Evolutionary conservation across 2,329 filamentous ascomycete species (phyloP).

Genomic region (Chlorencoelia australis): DNA sequence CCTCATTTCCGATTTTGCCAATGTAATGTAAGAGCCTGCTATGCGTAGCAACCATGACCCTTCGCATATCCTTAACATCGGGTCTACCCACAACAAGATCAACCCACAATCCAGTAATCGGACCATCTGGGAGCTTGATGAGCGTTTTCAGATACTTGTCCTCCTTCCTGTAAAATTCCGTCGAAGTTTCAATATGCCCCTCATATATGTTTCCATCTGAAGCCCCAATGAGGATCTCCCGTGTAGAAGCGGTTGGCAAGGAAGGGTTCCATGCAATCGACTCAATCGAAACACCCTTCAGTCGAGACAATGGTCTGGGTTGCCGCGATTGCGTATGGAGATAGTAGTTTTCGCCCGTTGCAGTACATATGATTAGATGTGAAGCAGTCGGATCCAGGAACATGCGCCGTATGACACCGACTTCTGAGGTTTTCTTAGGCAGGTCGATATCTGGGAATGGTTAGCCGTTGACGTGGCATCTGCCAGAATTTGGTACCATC

Average conservation of each 20-base stretch:
- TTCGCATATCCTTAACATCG: slow-evolving; percentile 55
- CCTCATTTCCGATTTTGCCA: slow-evolving; percentile 67
- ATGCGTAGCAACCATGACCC: slow-evolving; percentile 73
- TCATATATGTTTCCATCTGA: slow-evolving; percentile 95
- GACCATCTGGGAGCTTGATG: slow-evolving; percentile 71
- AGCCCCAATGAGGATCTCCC: slow-evolving; percentile 85
- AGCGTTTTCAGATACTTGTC: slow-evolving; percentile 84
- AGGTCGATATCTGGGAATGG: slow-evolving; percentile 76
- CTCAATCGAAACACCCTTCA: slow-evolving; percentile 83
- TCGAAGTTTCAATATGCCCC: slow-evolving; percentile 85
- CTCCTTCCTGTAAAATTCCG: slow-evolving; percentile 90
- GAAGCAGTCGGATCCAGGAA: slow-evolving; percentile 96
- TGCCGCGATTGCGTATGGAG: slow-evolving; percentile 90
- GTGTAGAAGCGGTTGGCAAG: slow-evolving; percentile 81
- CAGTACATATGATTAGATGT: slow-evolving; percentile 84
- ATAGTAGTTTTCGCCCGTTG: slow-evolving; percentile 93
- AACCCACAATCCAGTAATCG: slow-evolving; percentile 77
- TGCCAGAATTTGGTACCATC: slow-evolving; percentile 58
- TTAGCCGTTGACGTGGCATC: too few species aligned
- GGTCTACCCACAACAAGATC: slow-evolving; percentile 52
- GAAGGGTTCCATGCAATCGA: slow-evolving; percentile 92
- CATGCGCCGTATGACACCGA: slow-evolving; percentile 87
- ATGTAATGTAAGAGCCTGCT: slow-evolving; percentile 70
- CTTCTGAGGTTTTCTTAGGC: slow-evolving; percentile 82
- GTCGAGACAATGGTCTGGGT: slow-evolving; percentile 67